Percentiles rank a stretch among this genome's conserved stretches.
Evolutionary conservation across 1,284 basidiomycete genomes (phyloP).

Genomic region (Cryptococcus wingfieldii): DNA sequence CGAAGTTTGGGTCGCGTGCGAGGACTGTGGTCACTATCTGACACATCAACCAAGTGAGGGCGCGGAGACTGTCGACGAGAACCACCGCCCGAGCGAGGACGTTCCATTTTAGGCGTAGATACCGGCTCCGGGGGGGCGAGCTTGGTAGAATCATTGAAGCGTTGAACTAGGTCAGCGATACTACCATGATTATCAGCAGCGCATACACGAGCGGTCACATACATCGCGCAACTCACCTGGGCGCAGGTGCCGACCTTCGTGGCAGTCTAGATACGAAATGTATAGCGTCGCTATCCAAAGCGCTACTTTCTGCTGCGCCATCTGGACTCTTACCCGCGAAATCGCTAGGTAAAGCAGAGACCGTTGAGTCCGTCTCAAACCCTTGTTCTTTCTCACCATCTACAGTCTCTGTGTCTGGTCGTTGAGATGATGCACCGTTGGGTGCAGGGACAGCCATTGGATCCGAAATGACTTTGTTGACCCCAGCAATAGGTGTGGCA

Average conservation of each 20-base stretch:
- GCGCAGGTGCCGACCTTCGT: conserved; percentile 52
- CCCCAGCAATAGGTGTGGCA: conserved; percentile 22
- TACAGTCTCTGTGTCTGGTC: too few relatives aligned
- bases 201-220: not conserved
- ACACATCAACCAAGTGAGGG: conserved; percentile 20
- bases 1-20: conserved; percentile 31
- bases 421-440: not conserved
- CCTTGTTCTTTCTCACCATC: conserved; percentile 52
- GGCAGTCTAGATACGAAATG: conserved; percentile 63
- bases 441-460: conserved; percentile 1
- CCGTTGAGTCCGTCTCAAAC: conserved; percentile 80
- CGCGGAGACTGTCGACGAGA: conserved; percentile 15
- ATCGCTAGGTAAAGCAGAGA: conserved; percentile 59
- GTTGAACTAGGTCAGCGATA: conserved; percentile 79
- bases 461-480: conserved; percentile 8
- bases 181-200: conserved; percentile 49
- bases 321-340: conserved; percentile 5
- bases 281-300: conserved; percentile 42
- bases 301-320: conserved; percentile 22
- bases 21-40: conserved; percentile 46
- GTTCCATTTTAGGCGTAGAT: conserved; percentile 19
- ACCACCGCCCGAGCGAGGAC: conserved; percentile 25
- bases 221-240: conserved; percentile 21
- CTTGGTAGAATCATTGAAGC: conserved; percentile 54
- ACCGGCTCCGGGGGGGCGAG: conserved; percentile 8